Evolutionary conservation across 352 stramenopile species (phyloP).

Genomic region (Globisporangium lucens): DNA sequence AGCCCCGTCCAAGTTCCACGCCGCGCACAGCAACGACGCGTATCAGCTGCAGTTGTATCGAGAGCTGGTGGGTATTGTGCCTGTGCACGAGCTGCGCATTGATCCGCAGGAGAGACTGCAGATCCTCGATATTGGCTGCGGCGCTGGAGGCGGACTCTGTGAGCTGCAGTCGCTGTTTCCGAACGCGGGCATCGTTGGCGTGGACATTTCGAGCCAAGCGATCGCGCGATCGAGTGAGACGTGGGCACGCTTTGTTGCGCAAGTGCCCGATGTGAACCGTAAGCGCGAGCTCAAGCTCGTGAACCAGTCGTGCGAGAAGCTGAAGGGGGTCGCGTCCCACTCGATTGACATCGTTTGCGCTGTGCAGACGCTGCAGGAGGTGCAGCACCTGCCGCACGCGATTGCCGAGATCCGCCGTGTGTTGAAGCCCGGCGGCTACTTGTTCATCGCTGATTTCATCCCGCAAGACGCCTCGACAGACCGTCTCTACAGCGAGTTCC

Average conservation of each 20-base stretch:
- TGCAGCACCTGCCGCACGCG: slow-evolving; percentile 38
- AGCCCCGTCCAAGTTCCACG: slow-evolving; percentile 28
- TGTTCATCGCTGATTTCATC: slow-evolving; percentile 74
- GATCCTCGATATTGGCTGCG: slow-evolving; percentile 67
- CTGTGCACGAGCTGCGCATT: slow-evolving; percentile 15
- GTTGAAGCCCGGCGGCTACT: slow-evolving; percentile 49
- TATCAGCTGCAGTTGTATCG: slow-evolving; percentile 63
- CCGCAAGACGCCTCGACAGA: slow-evolving; percentile 33
- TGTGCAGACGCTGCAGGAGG: slow-evolving; percentile 70
- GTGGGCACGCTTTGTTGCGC: slow-evolving; percentile 49
- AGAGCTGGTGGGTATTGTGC: slow-evolving; percentile 42
- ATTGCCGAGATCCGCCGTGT: slow-evolving; percentile 58
- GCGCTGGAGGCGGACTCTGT: slow-evolving; percentile 59
- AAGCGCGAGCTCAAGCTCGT: slow-evolving; percentile 46
- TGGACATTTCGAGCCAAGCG: slow-evolving; percentile 63
- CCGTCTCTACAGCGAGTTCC: slow-evolving; percentile 35
- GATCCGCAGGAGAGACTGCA: slow-evolving; percentile 21
- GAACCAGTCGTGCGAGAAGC: slow-evolving; percentile 64
- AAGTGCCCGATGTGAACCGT: slow-evolving; percentile 30
- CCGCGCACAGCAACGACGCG: slow-evolving; percentile 30
- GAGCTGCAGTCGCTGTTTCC: slow-evolving; percentile 59
- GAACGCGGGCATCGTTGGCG: slow-evolving; percentile 41
- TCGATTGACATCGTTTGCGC: slow-evolving; percentile 55
- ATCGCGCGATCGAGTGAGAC: slow-evolving; percentile 62
- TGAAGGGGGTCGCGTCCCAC: slow-evolving; percentile 41